Percentiles rank a stretch among this genome's conserved stretches.
Evolutionary conservation across 805 yeast genomes (phyloP).

Genomic region (Candida railenensis): DNA sequence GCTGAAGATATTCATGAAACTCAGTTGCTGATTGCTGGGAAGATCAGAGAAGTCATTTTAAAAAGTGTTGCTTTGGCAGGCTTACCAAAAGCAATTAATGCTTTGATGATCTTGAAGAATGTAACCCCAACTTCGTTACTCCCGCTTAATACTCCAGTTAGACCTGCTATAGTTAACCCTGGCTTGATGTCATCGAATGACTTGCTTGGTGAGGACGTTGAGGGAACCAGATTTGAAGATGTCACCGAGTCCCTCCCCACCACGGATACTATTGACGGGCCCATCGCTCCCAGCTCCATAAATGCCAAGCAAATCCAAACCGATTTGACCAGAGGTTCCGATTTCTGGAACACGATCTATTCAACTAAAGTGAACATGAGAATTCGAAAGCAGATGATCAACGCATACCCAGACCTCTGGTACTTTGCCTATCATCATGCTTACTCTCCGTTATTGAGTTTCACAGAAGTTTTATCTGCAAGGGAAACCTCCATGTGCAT

Average conservation of each 20-base stretch:
- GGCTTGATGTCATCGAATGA: constrained; percentile 37
- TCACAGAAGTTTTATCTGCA: constrained; percentile 56
- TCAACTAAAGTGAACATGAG: constrained; percentile 66
- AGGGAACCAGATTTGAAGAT: constrained; percentile 35
- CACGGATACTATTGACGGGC: constrained; percentile 43
- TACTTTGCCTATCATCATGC: constrained; percentile 67
- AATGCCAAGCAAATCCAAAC: constrained; percentile 24
- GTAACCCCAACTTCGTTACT: constrained; percentile 56
- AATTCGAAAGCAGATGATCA: constrained; percentile 62
- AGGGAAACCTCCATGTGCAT: constrained; percentile 76
- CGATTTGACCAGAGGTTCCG: constrained; percentile 49
- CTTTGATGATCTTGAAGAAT: constrained; percentile 61
- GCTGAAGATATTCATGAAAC: constrained; percentile 34
- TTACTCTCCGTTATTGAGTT: constrained; percentile 76
- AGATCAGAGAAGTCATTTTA: constrained; percentile 73
- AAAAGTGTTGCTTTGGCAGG: constrained; percentile 82
- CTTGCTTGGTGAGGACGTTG: constrained; percentile 37
- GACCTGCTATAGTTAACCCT: constrained; percentile 28
- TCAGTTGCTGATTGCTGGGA: constrained; percentile 42
- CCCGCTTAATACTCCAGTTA: constrained; percentile 22
- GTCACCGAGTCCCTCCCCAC: constrained; percentile 12
- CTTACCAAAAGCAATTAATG: constrained; percentile 80
- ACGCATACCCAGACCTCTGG: constrained; percentile 87
- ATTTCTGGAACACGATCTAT: constrained; percentile 74
- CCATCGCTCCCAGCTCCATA: constrained; percentile 31